Base-by-base conservation (phyloP, 441 rosid species). In the Adansonia rubrostipa region DNA sequence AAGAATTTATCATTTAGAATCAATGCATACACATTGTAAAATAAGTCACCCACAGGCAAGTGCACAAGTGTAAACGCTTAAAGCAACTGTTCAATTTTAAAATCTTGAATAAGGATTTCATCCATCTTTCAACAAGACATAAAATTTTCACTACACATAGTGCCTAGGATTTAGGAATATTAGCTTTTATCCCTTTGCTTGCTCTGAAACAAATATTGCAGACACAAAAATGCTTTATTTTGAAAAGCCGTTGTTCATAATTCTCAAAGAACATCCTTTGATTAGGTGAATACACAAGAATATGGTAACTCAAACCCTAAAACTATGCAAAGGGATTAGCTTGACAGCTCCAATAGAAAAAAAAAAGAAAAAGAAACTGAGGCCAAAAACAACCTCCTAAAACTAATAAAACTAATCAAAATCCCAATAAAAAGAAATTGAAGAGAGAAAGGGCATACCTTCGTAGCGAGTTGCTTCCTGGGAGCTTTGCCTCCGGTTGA, bases 401-500 rank as follows among this genome's bases (percentile, higher is more conserved):
- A 24, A n/a, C 15, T 4, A 11, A 22, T 11, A 15, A 13, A 47
- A 70, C 17, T 5, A 47, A 68, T 17, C 33, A 1, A 4, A 36
- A 15, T 24, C 9, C 22, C 50, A 20, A 9, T 17, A 24, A 40
- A 48, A 63, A 9, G 6, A 50, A n/a, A 28, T 45, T 14, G 33
- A 44, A 69, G 62, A 50, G 9, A 60, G 50, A 71, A 57, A 17
- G 53, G 14, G 58, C 20, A 24, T 8, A 54, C 84, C 81, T 77
- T 77, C 0, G 84, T 78, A 42, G 84, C 84, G 56, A 81, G 84
- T 56, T 81, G 84, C 81, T 81, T 81, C 62, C 81, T 69, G 11
- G 84, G 84, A 60, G 81, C 81, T 54, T 81, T 78, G 51, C 80
- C 84, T 13, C 81, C 84, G 10, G 84, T 81, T 76, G 84, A 81